phyloP scores from a whole-genome alignment of 1,284 basidiomycete species.

The Trichosporon ovoides region DNA sequence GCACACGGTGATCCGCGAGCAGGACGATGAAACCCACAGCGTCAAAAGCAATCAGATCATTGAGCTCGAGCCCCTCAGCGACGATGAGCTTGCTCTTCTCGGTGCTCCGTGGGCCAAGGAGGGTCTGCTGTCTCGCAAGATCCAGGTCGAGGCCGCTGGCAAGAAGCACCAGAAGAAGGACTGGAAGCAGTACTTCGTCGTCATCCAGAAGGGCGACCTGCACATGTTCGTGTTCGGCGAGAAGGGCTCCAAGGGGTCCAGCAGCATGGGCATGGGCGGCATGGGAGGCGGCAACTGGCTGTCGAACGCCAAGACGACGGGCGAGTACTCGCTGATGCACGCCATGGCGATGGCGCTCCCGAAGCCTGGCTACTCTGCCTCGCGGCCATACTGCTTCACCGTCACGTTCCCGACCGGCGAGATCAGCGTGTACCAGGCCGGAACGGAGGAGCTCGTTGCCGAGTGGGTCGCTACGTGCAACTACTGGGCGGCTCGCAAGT shows the following conservation, averaged over 20 bases:
- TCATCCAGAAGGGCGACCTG: constrained; percentile 86
- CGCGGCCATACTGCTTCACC: constrained; percentile 92
- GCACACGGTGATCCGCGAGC: constrained; percentile 91
- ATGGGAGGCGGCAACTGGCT: constrained; percentile 97
- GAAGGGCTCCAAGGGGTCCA: constrained; percentile 27
- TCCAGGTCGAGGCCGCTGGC: constrained; percentile 75
- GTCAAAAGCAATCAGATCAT: constrained; percentile 56
- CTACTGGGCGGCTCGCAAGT: constrained; percentile 92
- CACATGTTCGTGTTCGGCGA: constrained; percentile 92
- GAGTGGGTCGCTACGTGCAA: constrained; percentile 99
- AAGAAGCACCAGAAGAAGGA: constrained; percentile 72
- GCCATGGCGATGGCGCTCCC: constrained; percentile 81
- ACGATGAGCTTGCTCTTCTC: constrained; percentile 88
- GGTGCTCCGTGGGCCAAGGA: constrained; percentile 99
- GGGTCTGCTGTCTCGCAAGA: constrained; percentile 86
- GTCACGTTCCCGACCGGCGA: constrained; percentile 80
- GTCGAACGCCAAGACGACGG: constrained; percentile 80
- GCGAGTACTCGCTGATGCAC: constrained; percentile 75
- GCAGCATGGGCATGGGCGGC: constrained; percentile 54
- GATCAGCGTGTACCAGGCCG: constrained; percentile 94
- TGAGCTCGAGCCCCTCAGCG: constrained; percentile 58
- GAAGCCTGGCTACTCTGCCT: constrained; percentile 79
- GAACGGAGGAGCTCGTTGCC: constrained; percentile 91
- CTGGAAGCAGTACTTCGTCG: constrained; percentile 92
- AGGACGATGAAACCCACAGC: constrained; percentile 82